These are phyloP conservation scores for Heliocybe sulcata DNA, from an alignment of 1,284 basidiomycete species.

Conservation along the genomic window DNA sequence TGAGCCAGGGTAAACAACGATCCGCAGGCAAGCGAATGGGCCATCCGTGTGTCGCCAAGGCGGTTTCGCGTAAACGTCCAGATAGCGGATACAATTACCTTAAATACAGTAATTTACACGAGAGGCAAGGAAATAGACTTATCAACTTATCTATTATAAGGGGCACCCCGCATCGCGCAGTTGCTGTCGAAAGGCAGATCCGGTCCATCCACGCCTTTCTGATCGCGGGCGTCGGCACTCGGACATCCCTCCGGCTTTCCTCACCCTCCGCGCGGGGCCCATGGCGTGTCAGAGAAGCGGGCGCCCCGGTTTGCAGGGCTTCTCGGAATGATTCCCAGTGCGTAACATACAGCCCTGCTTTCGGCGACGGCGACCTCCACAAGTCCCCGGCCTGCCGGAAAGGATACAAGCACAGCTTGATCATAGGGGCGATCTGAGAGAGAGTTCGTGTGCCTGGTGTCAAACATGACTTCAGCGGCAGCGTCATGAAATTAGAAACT, in stretches of 20 bases:
- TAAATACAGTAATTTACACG: no score
- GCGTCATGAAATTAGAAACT: not conserved
- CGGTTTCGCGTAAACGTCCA: no score
- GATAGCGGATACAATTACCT: no score
- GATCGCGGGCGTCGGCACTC: conserved; percentile 2
- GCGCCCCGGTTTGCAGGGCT: not conserved
- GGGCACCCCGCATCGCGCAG: not conserved
- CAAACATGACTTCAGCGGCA: conserved; percentile 2
- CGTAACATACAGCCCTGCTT: no score
- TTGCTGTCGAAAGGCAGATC: not conserved
- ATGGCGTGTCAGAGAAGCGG: not conserved
- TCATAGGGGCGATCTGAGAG: not conserved
- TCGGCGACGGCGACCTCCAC: not conserved
- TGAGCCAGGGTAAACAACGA: not conserved
- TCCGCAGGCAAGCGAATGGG: not conserved
- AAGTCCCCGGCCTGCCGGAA: not conserved
- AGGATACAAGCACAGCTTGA: not conserved
- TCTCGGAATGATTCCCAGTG: not conserved
- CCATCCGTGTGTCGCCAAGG: not conserved
- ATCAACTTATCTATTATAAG: no score
- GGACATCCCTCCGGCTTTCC: not conserved
- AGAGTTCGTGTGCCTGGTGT: not conserved
- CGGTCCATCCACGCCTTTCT: conserved; percentile 2
- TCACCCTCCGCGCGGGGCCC: not conserved
- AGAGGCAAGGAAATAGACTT: no score